Conservation (phyloP, 805 yeast genomes). For the Monosporozyma unispora region DNA sequence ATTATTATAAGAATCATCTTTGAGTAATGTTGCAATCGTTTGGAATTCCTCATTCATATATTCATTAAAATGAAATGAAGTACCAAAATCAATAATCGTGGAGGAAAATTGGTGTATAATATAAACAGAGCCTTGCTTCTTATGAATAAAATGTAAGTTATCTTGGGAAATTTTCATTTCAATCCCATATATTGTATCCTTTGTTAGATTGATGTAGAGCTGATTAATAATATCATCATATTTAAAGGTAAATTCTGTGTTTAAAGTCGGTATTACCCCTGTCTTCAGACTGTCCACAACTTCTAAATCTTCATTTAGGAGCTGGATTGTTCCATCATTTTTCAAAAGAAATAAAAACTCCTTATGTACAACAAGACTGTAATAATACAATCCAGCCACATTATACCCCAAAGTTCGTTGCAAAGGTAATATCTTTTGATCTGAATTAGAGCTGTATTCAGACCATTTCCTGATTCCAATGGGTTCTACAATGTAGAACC, state of each 20-base stretch:
- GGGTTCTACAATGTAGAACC: neutral
- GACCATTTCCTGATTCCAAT: neutral
- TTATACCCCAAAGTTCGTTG: conserved; percentile 11
- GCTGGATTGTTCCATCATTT: conserved; percentile 14
- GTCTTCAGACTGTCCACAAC: conserved; percentile 7
- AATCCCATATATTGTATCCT: conserved; percentile 8
- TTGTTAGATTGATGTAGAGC: conserved; percentile 10
- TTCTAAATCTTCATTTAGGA: conserved; percentile 6
- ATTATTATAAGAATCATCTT: neutral
- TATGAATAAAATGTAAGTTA: conserved; percentile 7
- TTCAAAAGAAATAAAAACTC: conserved; percentile 15
- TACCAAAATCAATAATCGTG: conserved; percentile 8
- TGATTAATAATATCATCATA: conserved; percentile 10
- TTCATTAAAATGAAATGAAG: conserved; percentile 9
- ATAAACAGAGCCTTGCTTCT: conserved; percentile 1
- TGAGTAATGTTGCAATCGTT: conserved; percentile 9
- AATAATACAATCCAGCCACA: conserved; percentile 9
- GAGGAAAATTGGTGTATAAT: conserved; percentile 7
- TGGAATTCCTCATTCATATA: conserved; percentile 11
- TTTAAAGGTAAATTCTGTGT: conserved; percentile 1
- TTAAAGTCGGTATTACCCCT: conserved; percentile 2
- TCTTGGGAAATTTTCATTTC: conserved; percentile 3
- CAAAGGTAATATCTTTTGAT: neutral
- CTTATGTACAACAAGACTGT: conserved; percentile 7
- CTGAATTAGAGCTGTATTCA: neutral